These are phyloP conservation scores for Dipteronia dyeriana DNA, from an alignment of 345 rosid species.

Conservation along the genomic window DNA sequence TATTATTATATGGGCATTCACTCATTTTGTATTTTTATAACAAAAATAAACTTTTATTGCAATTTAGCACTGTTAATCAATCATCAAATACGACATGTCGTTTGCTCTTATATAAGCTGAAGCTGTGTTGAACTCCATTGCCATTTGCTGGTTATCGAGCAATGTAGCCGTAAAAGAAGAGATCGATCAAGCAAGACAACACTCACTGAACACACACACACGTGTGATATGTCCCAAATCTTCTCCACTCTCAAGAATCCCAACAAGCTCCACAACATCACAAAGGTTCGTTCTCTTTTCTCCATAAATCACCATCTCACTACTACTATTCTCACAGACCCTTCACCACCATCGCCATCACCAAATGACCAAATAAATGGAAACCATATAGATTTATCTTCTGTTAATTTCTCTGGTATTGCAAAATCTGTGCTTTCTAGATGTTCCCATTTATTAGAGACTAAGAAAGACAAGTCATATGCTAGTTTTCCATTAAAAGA, in stretches of 20 bases:
- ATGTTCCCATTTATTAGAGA: slow-evolving; percentile 25
- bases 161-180: slow-evolving; percentile 7
- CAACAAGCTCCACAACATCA: slow-evolving; percentile 28
- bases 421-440: slow-evolving; percentile 34
- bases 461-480: slow-evolving; percentile 23
- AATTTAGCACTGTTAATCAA: no score
- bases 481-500: slow-evolving; percentile 41
- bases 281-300: slow-evolving; percentile 30
- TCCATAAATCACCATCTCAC: slow-evolving; percentile 13
- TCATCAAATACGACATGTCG: background rate
- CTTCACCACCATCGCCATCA: slow-evolving; percentile 22
- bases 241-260: slow-evolving; percentile 29
- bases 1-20: no score
- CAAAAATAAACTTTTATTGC: no score
- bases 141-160: background rate
- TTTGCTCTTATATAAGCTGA: background rate
- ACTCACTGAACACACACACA: slow-evolving; percentile 9
- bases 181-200: background rate
- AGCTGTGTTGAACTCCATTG: background rate
- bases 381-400: slow-evolving; percentile 34
- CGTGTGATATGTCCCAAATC: slow-evolving; percentile 32
- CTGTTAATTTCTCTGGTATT: slow-evolving; percentile 29
- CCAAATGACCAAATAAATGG: slow-evolving; percentile 10
- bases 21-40: no score
- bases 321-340: slow-evolving; percentile 15